A percentile compares a stretch with the other conserved stretches of the same genome.
Conservation (phyloP, 176 grass and related monocot genomes). For the Panicum miliaceum region DNA sequence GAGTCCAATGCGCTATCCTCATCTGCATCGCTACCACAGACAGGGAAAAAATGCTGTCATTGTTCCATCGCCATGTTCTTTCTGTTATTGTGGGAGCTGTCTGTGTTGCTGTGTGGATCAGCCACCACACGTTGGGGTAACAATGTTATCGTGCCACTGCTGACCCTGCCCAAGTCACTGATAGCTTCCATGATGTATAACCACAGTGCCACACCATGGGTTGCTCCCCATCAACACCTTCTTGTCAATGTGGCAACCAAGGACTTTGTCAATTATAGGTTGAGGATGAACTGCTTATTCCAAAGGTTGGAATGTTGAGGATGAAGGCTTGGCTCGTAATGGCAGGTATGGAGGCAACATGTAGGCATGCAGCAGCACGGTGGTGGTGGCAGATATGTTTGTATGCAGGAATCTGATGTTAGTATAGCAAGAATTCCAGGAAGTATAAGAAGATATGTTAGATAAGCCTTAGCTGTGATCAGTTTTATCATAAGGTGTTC, state of each 20-base stretch:
- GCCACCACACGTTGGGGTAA: not conserved
- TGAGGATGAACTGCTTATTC: not conserved
- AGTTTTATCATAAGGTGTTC: not conserved
- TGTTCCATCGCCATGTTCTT: not conserved
- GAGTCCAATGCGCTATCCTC: not conserved
- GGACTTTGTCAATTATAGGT: not conserved
- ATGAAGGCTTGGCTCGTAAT: not conserved
- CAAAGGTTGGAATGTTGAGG: not conserved
- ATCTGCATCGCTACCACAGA: not conserved
- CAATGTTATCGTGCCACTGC: constrained; percentile 1
- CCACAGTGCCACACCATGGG: not conserved
- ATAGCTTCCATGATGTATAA: not conserved
- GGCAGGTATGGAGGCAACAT: not conserved
- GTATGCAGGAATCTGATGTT: not conserved
- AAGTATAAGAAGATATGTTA: not conserved
- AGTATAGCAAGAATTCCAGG: not conserved
- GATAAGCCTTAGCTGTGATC: not conserved
- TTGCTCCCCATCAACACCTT: not conserved
- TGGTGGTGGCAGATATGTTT: not conserved
- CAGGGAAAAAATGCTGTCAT: not conserved
- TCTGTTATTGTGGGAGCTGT: not conserved
- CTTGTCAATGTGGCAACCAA: constrained; percentile 18
- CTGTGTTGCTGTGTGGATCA: not conserved
- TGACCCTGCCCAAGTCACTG: not conserved
- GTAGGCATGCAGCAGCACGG: not conserved